Conservation (phyloP, 345 rosid species). For the Sisymbrium irio region DNA sequence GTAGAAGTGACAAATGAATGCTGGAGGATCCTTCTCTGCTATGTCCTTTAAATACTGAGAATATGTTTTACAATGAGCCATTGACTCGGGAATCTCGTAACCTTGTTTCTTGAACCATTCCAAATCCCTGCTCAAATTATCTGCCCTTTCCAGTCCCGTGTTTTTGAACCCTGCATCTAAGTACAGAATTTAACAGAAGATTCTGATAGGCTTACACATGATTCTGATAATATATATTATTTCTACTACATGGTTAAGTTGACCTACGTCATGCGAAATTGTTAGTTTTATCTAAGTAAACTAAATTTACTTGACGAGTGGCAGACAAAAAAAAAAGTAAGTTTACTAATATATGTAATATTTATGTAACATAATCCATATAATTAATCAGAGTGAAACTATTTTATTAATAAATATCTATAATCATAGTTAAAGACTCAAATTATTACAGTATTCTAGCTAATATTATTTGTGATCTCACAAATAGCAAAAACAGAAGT, state of each 20-base stretch:
- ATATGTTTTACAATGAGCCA: conserved; percentile 55
- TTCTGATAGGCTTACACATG: neutral
- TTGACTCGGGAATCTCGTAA: neutral
- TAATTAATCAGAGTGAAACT: neutral
- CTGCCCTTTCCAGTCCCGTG: neutral
- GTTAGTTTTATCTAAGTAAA: too few species aligned
- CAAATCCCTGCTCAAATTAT: neutral
- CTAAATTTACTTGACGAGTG: too few species aligned
- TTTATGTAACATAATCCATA: neutral
- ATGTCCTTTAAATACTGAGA: conserved; percentile 33
- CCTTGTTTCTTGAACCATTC: conserved; percentile 2
- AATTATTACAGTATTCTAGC: neutral
- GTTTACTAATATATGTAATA: neutral
- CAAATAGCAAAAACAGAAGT: too few species aligned
- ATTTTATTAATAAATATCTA: neutral
- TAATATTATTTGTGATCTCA: too few species aligned
- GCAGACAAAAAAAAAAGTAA: too few species aligned
- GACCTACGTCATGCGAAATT: neutral
- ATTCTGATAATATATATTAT: too few species aligned
- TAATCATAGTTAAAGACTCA: neutral
- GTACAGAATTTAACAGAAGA: neutral
- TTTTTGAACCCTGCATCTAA: neutral
- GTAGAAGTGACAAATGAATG: conserved; percentile 89
- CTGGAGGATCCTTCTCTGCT: conserved; percentile 66
- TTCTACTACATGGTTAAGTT: neutral